phyloP scores from a whole-genome alignment of 306 rosid species.

The Castanopsis chinensis region DNA sequence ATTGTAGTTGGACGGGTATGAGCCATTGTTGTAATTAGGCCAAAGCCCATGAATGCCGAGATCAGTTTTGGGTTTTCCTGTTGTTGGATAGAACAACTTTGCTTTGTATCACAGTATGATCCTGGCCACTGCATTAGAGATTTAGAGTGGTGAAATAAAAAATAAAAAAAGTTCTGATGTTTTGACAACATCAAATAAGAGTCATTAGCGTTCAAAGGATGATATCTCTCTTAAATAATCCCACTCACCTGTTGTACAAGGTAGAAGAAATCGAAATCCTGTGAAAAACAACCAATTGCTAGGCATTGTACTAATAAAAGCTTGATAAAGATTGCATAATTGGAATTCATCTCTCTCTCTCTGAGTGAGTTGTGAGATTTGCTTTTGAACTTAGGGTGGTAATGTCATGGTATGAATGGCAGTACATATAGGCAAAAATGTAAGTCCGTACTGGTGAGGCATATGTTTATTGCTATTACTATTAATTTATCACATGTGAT shows the following conservation, averaged over 20 bases:
- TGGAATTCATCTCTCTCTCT: conserved; percentile 7
- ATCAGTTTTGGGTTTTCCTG: conserved; percentile 30
- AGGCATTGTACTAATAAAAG: too few species aligned
- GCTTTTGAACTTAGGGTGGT: neutral
- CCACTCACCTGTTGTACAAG: too few species aligned
- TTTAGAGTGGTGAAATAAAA: too few species aligned
- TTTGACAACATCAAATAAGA: too few species aligned
- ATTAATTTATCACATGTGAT: neutral
- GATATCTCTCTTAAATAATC: too few species aligned
- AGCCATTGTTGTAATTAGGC: conserved; percentile 34
- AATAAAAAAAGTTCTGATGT: too few species aligned
- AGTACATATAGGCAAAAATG: neutral
- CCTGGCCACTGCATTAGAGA: too few species aligned
- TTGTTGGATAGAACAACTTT: neutral
- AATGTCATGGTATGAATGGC: neutral
- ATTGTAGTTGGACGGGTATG: conserved; percentile 33
- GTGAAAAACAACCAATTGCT: too few species aligned
- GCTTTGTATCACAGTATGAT: too few species aligned
- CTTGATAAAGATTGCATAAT: neutral
- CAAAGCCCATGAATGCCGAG: conserved; percentile 40
- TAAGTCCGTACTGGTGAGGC: neutral
- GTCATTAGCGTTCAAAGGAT: too few species aligned
- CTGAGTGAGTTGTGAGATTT: neutral
- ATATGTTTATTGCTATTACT: neutral
- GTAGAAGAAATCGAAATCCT: too few species aligned